phyloP scores from a whole-genome alignment of 1,139 yeast species.

The Ogataea hybrid region DNA sequence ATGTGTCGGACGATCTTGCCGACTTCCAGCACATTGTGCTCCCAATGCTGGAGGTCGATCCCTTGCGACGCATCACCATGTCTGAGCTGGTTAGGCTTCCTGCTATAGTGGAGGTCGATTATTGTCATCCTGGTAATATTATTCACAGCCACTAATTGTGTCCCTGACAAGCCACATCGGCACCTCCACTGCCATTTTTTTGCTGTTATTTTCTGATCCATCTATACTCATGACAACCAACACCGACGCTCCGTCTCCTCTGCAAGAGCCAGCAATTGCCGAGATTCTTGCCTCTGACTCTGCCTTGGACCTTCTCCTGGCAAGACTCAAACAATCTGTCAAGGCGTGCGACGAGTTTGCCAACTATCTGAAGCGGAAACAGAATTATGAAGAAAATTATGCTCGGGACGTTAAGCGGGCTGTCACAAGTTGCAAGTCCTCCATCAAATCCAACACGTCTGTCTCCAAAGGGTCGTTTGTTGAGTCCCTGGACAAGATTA shows the following conservation, averaged over 20 bases:
- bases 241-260: conserved; percentile 27
- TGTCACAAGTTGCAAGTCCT: conserved; percentile 47
- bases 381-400: conserved; percentile 77
- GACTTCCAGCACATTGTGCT: neutral
- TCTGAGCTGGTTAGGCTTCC: neutral
- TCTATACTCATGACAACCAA: neutral
- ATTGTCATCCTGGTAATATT: neutral
- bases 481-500: conserved; percentile 60
- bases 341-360: conserved; percentile 83
- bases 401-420: conserved; percentile 70
- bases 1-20: neutral
- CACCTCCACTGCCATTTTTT: conserved; percentile 8
- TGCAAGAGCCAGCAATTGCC: conserved; percentile 47
- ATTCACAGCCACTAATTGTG: conserved; percentile 3
- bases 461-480: conserved; percentile 71
- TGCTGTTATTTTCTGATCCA: conserved; percentile 10
- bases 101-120: neutral
- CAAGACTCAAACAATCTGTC: conserved; percentile 75
- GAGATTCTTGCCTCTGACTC: conserved; percentile 56
- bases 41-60: conserved; percentile 1
- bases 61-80: neutral
- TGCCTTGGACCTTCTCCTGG: conserved; percentile 63
- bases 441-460: conserved; percentile 37
- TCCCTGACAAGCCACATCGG: conserved; percentile 1
- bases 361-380: conserved; percentile 74